These are phyloP conservation scores for Penicillium janthinellum DNA, from an alignment of 2,329 filamentous ascomycete genomes.

Conservation along the genomic window DNA sequence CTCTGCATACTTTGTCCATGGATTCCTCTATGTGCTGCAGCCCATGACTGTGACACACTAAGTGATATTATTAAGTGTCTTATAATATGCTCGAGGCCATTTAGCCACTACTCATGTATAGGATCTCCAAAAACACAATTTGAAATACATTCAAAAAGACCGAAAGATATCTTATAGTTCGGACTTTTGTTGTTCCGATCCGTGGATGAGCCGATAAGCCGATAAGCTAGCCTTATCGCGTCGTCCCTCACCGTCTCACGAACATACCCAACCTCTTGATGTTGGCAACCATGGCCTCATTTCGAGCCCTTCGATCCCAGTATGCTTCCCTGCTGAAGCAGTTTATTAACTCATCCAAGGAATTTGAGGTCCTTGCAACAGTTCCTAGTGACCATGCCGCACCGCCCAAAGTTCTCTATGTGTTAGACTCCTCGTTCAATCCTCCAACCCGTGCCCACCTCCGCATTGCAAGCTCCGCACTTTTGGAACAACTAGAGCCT, in stretches of 20 bases:
- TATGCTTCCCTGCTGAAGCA: conserved; percentile 46
- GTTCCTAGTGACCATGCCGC: conserved; percentile 16
- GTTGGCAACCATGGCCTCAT: conserved; percentile 24
- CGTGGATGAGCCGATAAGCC: not conserved
- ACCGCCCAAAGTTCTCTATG: conserved; percentile 53
- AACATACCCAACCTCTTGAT: not conserved
- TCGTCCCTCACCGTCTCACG: not conserved
- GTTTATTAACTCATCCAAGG: conserved; percentile 45
- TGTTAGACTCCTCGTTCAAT: conserved; percentile 68
- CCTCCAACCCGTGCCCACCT: conserved; percentile 64
- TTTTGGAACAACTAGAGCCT: conserved; percentile 41
- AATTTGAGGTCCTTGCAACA: conserved; percentile 32
- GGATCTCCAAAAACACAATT: too few relatives aligned
- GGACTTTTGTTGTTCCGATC: too few relatives aligned
- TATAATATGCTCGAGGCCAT: too few relatives aligned
- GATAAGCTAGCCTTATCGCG: not conserved
- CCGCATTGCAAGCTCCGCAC: conserved; percentile 56
- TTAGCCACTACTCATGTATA: too few relatives aligned
- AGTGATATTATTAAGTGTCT: too few relatives aligned
- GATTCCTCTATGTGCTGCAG: too few relatives aligned
- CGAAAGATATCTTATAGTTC: too few relatives aligned
- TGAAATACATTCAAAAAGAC: too few relatives aligned
- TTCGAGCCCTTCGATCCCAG: conserved; percentile 37
- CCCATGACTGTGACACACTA: too few relatives aligned
- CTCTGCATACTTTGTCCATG: too few relatives aligned